Evolutionary conservation across 73 alveolate species (phyloP).

Genomic region (Paramecium primaurelia): DNA sequence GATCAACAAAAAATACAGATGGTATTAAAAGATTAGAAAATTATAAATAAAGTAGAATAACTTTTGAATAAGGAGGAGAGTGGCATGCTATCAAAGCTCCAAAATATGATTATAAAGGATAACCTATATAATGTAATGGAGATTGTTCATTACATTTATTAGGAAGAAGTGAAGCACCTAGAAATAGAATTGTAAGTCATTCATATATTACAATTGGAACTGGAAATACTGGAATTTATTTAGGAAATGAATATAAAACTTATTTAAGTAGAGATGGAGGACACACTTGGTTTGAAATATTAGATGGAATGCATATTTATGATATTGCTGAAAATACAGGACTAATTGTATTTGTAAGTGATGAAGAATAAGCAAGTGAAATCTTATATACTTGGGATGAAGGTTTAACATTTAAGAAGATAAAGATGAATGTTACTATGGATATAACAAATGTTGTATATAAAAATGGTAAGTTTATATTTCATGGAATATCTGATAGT

Average conservation of each 20-base stretch:
- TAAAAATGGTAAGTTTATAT: constrained; percentile 45
- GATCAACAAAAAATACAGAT: constrained; percentile 14
- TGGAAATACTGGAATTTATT: constrained; percentile 80
- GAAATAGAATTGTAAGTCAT: constrained; percentile 70
- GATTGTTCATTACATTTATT: constrained; percentile 82
- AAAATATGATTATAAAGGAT: constrained; percentile 63
- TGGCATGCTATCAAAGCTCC: constrained; percentile 85
- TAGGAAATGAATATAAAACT: constrained; percentile 68
- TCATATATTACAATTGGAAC: constrained; percentile 76
- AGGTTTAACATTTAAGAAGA: constrained; percentile 69
- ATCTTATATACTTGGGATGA: constrained; percentile 77
- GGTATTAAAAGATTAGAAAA: constrained; percentile 50
- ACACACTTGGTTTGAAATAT: constrained; percentile 78
- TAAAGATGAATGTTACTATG: background rate
- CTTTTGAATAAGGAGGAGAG: constrained; percentile 84
- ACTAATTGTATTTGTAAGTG: constrained; percentile 82
- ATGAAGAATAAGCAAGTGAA: constrained; percentile 59
- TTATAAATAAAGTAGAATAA: constrained; percentile 68
- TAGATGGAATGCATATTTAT: constrained; percentile 75
- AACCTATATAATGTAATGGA: constrained; percentile 63
- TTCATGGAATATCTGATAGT: constrained; percentile 62
- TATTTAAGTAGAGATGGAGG: constrained; percentile 88
- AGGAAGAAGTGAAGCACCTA: constrained; percentile 79
- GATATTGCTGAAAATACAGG: constrained; percentile 93
- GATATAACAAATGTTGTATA: background rate